A percentile compares a stretch with the other conserved stretches of the same genome.
Conservation (phyloP, 176 grass and related monocot species). For the Musa itinerans region DNA sequence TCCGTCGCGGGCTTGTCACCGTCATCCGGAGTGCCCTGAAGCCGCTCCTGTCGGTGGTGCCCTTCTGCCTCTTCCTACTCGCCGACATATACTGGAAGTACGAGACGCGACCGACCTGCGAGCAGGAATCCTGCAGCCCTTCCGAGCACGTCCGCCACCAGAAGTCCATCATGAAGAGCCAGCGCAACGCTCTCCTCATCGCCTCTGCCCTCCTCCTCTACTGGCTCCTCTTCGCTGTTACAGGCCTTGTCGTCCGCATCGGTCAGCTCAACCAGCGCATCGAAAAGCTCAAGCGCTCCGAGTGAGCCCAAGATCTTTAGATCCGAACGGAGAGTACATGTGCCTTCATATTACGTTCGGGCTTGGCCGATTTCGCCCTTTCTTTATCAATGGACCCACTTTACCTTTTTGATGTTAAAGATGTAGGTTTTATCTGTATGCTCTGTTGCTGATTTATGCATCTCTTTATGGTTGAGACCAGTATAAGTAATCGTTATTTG, state of each 20-base stretch:
- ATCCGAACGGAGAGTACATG: background rate
- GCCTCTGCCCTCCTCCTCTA: conserved; percentile 78
- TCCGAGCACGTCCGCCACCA: conserved; percentile 89
- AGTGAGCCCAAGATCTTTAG: conserved; percentile 20
- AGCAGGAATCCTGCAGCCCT: conserved; percentile 71
- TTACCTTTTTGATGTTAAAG: background rate
- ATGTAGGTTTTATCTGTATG: background rate
- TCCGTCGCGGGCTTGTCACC: conserved; percentile 61
- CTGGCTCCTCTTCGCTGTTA: conserved; percentile 85
- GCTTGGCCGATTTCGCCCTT: background rate
- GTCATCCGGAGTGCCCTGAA: conserved; percentile 69
- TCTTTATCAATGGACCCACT: background rate
- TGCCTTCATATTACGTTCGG: background rate
- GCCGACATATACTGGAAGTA: conserved; percentile 99
- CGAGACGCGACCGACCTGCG: conserved; percentile 71
- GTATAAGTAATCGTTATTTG: background rate
- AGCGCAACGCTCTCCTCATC: conserved; percentile 93
- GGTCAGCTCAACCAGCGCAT: conserved; percentile 63
- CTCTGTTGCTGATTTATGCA: background rate
- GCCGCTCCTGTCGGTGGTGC: conserved; percentile 83
- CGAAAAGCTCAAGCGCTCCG: conserved; percentile 70
- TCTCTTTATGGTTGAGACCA: background rate
- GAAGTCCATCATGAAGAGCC: conserved; percentile 97
- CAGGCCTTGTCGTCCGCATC: conserved; percentile 63
- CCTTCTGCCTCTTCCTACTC: conserved; percentile 87